Conservation (phyloP, 164 flowering plant species). For the Nymphaea thermarum region DNA sequence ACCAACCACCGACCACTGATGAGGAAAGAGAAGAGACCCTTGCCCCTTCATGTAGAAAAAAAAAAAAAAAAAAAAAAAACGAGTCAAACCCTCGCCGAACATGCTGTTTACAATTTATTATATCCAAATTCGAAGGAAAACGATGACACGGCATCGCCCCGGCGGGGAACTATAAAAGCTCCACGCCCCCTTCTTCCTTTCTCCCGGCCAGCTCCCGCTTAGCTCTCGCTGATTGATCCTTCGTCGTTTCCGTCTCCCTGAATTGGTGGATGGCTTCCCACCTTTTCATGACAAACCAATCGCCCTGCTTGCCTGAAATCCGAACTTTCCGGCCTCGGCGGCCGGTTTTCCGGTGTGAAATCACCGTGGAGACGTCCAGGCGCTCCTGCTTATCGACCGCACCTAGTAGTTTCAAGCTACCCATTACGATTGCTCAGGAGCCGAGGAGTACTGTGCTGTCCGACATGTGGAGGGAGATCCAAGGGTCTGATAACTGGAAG, state of each 20-base stretch:
- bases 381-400: neutral
- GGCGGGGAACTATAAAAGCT: neutral
- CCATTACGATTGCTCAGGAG: neutral
- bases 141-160: neutral
- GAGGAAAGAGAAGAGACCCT: too few relatives aligned
- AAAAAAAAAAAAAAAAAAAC: too few relatives aligned
- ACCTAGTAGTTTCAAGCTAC: too few relatives aligned
- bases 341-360: neutral
- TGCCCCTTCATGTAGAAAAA: too few relatives aligned
- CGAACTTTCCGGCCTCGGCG: neutral
- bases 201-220: too few relatives aligned
- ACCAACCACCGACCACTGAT: too few relatives aligned
- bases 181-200: neutral
- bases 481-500: conserved; percentile 65
- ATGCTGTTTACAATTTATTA: neutral
- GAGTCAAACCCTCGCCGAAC: neutral
- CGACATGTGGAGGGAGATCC: conserved; percentile 12
- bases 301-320: neutral
- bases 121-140: neutral
- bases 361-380: neutral
- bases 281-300: neutral
- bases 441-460: neutral
- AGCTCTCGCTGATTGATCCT: neutral
- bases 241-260: neutral
- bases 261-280: neutral